Evolutionary conservation across 2,329 filamentous ascomycete genomes (phyloP).

Genomic region (Colletotrichum sp.): DNA sequence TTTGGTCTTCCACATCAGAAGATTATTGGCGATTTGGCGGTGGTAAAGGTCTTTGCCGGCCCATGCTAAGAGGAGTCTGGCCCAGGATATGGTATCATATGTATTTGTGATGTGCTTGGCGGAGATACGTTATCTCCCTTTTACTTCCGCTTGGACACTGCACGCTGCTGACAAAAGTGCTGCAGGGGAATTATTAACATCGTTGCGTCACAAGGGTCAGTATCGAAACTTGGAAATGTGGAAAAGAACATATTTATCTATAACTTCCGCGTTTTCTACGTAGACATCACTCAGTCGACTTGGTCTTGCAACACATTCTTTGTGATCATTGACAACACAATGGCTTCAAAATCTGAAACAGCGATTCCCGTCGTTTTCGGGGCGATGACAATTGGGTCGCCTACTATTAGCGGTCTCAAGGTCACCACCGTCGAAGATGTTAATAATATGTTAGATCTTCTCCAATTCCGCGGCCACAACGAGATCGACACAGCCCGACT

Average conservation of each 20-base stretch:
- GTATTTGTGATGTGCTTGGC: neutral
- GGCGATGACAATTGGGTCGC: neutral
- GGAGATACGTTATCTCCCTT: neutral
- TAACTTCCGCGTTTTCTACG: neutral
- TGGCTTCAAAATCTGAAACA: neutral
- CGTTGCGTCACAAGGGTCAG: neutral
- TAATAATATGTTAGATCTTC: neutral
- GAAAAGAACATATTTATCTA: neutral
- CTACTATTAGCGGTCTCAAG: neutral
- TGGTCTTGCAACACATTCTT: neutral
- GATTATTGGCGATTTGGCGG: neutral
- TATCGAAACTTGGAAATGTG: neutral
- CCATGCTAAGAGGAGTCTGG: neutral
- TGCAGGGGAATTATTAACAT: neutral
- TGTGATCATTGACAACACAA: neutral
- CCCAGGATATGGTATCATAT: neutral
- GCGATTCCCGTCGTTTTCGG: neutral
- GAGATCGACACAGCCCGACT: constrained; percentile 73
- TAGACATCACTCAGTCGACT: neutral
- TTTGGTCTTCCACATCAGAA: neutral
- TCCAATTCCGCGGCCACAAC: constrained; percentile 28
- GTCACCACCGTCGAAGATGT: neutral
- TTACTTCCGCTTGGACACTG: neutral
- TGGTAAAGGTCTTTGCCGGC: neutral
- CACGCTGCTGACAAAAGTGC: neutral